These are phyloP conservation scores for Trametes sanguinea DNA, from an alignment of 768 basidiomycete genomes.

Conservation along the genomic window DNA sequence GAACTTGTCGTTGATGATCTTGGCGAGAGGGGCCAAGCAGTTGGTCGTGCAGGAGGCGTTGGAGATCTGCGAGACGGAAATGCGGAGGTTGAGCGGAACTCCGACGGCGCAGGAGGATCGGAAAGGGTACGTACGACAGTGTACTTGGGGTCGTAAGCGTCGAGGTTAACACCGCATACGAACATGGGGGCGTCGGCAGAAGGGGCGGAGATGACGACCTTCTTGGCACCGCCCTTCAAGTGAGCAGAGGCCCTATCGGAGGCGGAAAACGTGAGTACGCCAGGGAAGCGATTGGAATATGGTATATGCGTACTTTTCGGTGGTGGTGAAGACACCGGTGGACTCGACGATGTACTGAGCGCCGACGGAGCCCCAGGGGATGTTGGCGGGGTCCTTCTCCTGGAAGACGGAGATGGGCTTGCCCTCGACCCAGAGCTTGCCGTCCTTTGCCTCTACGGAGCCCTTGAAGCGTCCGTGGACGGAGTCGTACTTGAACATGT, in stretches of 20 bases:
- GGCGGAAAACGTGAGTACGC: conserved; percentile 8
- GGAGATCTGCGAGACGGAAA: conserved; percentile 63
- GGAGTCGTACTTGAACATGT: conserved; percentile 98
- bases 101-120: neutral
- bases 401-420: conserved; percentile 75
- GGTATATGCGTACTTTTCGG: conserved; percentile 63
- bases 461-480: conserved; percentile 94
- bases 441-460: conserved; percentile 75
- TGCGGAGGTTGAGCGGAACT: conserved; percentile 8
- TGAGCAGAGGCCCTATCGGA: conserved; percentile 74
- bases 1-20: conserved; percentile 96
- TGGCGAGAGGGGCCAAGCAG: conserved; percentile 98
- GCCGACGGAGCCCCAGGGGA: conserved; percentile 78
- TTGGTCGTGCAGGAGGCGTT: conserved; percentile 99
- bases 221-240: conserved; percentile 99
- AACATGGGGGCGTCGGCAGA: conserved; percentile 97
- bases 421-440: conserved; percentile 86
- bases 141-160: conserved; percentile 85
- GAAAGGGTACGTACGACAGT: conserved; percentile 61
- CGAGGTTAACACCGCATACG: conserved; percentile 94
- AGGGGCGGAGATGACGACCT: conserved; percentile 98
- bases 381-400: conserved; percentile 85
- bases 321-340: conserved; percentile 98
- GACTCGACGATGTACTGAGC: conserved; percentile 97
- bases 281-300: conserved; percentile 14